These are phyloP conservation scores for Pseudocercospora musae DNA, from an alignment of 2,329 filamentous ascomycete species.

Conservation along the genomic window DNA sequence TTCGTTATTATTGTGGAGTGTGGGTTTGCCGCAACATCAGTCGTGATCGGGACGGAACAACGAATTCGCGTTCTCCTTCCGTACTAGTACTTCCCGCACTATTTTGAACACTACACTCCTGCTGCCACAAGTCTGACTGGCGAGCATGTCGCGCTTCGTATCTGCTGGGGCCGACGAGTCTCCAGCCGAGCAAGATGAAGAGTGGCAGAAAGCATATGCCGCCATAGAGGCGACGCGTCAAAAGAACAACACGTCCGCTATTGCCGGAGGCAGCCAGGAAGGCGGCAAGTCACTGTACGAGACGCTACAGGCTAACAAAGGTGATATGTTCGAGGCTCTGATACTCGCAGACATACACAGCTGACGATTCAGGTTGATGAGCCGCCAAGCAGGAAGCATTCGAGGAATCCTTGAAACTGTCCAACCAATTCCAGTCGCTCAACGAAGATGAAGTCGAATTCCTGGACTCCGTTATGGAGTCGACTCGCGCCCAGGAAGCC, in stretches of 20 bases:
- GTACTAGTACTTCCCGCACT: background rate
- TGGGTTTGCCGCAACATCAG: too few species aligned
- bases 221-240: slow-evolving; percentile 56
- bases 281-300: slow-evolving; percentile 68
- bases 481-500: slow-evolving; percentile 55
- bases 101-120: background rate
- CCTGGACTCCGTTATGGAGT: slow-evolving; percentile 59
- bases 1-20: slow-evolving; percentile 11
- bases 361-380: slow-evolving; percentile 38
- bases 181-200: slow-evolving; percentile 48
- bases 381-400: slow-evolving; percentile 80
- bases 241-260: slow-evolving; percentile 53
- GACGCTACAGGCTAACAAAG: slow-evolving; percentile 77
- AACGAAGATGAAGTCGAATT: slow-evolving; percentile 79
- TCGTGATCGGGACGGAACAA: too few species aligned
- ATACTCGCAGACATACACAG: slow-evolving; percentile 9
- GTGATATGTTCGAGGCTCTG: slow-evolving; percentile 40
- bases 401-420: slow-evolving; percentile 67
- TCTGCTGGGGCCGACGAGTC: slow-evolving; percentile 50
- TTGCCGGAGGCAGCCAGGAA: slow-evolving; percentile 41
- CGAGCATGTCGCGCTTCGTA: slow-evolving; percentile 50
- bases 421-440: slow-evolving; percentile 73
- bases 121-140: background rate
- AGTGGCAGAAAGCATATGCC: slow-evolving; percentile 64
- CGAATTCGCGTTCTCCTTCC: background rate